phyloP scores from a whole-genome alignment of 768 basidiomycete species.

The Tylopilus subfusipes region DNA sequence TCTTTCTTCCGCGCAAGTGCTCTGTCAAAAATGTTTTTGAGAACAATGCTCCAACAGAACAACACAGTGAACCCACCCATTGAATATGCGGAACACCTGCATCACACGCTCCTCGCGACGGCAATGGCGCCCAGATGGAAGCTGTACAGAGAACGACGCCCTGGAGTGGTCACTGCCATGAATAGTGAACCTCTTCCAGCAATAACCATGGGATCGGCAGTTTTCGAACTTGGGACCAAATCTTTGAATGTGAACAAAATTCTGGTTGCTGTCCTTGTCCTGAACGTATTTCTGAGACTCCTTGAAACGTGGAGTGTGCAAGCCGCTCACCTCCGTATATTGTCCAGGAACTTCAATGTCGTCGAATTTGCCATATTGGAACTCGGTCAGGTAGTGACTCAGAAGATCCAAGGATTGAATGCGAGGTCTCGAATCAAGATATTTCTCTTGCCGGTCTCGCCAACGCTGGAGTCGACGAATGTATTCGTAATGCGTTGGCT shows the following conservation, averaged over 20 bases:
- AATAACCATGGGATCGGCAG: slow-evolving; percentile 79
- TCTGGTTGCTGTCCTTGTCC: slow-evolving; percentile 94
- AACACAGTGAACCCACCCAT: slow-evolving; percentile 53
- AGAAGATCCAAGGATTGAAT: slow-evolving; percentile 80
- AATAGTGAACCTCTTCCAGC: slow-evolving; percentile 87
- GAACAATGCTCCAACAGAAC: not conserved
- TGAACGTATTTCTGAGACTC: slow-evolving; percentile 32
- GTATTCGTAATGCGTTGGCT: slow-evolving; percentile 81
- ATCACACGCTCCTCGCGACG: slow-evolving; percentile 91
- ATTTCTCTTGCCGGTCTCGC: slow-evolving; percentile 85
- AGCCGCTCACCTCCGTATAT: slow-evolving; percentile 79
- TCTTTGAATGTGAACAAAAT: slow-evolving; percentile 86
- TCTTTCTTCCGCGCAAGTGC: slow-evolving; percentile 87
- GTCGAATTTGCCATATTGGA: slow-evolving; percentile 96
- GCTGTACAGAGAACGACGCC: slow-evolving; percentile 87
- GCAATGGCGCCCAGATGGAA: slow-evolving; percentile 78
- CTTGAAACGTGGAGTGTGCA: not conserved
- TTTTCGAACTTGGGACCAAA: slow-evolving; percentile 91
- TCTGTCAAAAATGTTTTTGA: slow-evolving; percentile 38
- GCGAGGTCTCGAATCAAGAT: slow-evolving; percentile 79
- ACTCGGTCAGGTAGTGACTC: slow-evolving; percentile 94
- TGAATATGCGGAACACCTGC: slow-evolving; percentile 92
- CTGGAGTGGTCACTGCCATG: slow-evolving; percentile 88
- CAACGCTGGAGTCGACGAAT: slow-evolving; percentile 86
- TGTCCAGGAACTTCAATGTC: slow-evolving; percentile 99